Conservation (phyloP, 441 rosid species). For the Brassica hybrid region DNA sequence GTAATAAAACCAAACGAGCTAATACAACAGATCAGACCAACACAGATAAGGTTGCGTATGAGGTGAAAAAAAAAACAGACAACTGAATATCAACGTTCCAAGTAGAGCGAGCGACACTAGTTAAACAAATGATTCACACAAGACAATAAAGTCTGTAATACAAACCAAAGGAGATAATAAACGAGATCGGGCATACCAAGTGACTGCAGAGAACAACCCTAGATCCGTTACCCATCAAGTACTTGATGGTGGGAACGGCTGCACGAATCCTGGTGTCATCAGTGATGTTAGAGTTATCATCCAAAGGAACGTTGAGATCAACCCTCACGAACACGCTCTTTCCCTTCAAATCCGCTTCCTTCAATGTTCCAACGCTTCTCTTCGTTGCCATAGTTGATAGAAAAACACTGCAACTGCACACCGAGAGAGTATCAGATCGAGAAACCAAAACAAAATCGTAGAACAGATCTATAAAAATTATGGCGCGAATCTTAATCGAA, state of each 20-base stretch:
- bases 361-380: slow-evolving; percentile 77
- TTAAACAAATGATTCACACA: too few species aligned
- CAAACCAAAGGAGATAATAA: too few species aligned
- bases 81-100: too few species aligned
- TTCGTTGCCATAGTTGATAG: slow-evolving; percentile 67
- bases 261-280: slow-evolving; percentile 94
- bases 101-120: too few species aligned
- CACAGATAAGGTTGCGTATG: background rate
- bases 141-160: too few species aligned
- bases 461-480: background rate
- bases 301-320: slow-evolving; percentile 96
- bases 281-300: slow-evolving; percentile 80
- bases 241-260: slow-evolving; percentile 92
- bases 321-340: slow-evolving; percentile 93
- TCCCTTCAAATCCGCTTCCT: slow-evolving; percentile 87
- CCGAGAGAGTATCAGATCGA: slow-evolving; percentile 10
- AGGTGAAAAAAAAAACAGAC: too few species aligned
- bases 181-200: slow-evolving; percentile 42
- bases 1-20: background rate
- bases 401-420: slow-evolving; percentile 2
- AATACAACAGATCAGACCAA: slow-evolving; percentile 13
- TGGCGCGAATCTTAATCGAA: background rate
- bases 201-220: slow-evolving; percentile 81
- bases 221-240: slow-evolving; percentile 70
- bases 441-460: slow-evolving; percentile 3